Percentiles rank a stretch among this genome's conserved stretches.
phyloP scores from a whole-genome alignment of 1,284 basidiomycete species.

The Microbotryum saponariae region DNA sequence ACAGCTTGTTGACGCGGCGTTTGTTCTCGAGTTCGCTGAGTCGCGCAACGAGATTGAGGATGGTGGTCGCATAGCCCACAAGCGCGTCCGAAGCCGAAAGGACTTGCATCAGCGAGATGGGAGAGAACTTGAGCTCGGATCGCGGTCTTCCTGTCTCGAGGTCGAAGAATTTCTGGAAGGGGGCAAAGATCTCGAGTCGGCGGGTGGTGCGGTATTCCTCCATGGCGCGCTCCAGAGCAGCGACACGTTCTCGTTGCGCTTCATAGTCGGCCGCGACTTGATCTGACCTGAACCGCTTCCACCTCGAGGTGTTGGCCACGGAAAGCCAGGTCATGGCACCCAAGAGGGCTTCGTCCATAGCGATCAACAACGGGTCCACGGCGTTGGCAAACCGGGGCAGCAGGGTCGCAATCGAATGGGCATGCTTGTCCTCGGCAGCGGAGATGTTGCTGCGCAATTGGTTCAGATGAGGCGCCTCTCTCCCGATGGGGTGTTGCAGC shows the following conservation, averaged over 20 bases:
- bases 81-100: constrained; percentile 50
- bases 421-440: constrained; percentile 15
- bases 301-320: constrained; percentile 39
- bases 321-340: constrained; percentile 25
- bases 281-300: constrained; percentile 42
- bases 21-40: constrained; percentile 46
- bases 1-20: constrained; percentile 45
- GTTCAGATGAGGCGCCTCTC: constrained; percentile 13
- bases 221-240: constrained; percentile 45
- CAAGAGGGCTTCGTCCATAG: constrained; percentile 14
- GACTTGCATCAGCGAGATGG: constrained; percentile 47
- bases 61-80: constrained; percentile 44
- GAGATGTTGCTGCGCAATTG: constrained; percentile 4
- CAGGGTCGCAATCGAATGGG: constrained; percentile 22
- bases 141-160: constrained; percentile 37
- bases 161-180: constrained; percentile 46
- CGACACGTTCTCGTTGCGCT: constrained; percentile 28
- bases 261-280: constrained; percentile 36
- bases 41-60: constrained; percentile 47
- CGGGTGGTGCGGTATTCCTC: constrained; percentile 44
- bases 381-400: constrained; percentile 20
- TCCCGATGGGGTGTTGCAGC: background rate
- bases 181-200: constrained; percentile 48
- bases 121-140: constrained; percentile 34
- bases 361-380: constrained; percentile 7